Conservation (phyloP, 208 protist species). For the Acanthamoeba polyphaga region DNA sequence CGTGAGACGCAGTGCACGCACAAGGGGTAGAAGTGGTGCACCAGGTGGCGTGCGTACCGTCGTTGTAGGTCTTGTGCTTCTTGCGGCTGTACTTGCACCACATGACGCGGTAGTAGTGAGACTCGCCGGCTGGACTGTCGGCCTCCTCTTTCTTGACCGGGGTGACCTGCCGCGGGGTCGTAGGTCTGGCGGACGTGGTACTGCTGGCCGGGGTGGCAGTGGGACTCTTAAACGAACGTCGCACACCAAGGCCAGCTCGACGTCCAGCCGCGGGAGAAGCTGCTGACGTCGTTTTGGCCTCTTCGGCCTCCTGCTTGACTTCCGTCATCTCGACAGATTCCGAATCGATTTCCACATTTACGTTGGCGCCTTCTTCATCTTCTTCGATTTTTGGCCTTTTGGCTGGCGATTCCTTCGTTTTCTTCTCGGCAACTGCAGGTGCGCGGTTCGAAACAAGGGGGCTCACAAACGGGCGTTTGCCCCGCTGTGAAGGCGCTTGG, state of each 20-base stretch:
- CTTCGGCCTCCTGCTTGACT: not conserved
- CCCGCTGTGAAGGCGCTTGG: constrained; percentile 65
- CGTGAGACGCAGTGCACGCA: not conserved
- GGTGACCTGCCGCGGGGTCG: not conserved
- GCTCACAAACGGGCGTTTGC: constrained; percentile 52
- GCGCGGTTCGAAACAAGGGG: not conserved
- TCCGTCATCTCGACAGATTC: not conserved
- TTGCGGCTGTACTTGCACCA: constrained; percentile 71
- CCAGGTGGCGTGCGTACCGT: not conserved
- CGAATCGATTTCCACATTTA: no score
- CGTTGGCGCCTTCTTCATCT: not conserved
- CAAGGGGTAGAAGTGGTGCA: not conserved
- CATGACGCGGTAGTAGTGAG: constrained; percentile 70
- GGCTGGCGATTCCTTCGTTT: constrained; percentile 17
- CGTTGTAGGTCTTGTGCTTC: constrained; percentile 77
- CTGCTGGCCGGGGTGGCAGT: not conserved
- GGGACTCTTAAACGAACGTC: constrained; percentile 12
- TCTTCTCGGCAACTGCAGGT: not conserved
- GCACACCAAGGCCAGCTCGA: not conserved
- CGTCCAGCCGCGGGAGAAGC: not conserved
- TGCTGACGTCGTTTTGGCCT: not conserved
- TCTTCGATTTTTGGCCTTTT: constrained; percentile 21
- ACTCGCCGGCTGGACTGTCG: not conserved
- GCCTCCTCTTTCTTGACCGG: not conserved
- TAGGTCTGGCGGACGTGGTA: not conserved